Percentiles rank a stretch among this genome's conserved stretches.
Evolutionary conservation across 176 grass and related monocot genomes (phyloP).

Genomic region (Eragrostis nindensis): DNA sequence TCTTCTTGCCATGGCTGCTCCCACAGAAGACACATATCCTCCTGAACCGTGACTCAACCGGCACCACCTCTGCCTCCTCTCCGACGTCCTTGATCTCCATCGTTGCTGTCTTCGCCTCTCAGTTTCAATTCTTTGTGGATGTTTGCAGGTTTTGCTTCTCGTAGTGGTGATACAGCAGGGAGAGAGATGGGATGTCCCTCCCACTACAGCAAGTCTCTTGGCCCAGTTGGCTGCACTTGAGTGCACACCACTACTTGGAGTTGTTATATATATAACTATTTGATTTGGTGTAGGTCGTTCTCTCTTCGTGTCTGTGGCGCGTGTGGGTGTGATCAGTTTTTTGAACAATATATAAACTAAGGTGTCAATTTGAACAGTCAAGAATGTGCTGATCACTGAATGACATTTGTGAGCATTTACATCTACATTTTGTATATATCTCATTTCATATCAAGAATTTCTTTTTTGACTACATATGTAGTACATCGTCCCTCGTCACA

Average conservation of each 20-base stretch:
- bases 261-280: conserved; percentile 30
- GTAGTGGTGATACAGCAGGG: conserved; percentile 30
- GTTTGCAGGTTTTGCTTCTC: neutral
- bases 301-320: neutral
- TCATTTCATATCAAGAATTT: neutral
- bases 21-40: conserved; percentile 59
- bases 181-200: conserved; percentile 17
- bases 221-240: conserved; percentile 26
- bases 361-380: neutral
- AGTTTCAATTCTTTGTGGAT: neutral
- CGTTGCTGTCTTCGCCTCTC: conserved; percentile 19
- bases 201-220: conserved; percentile 30
- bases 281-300: conserved; percentile 14
- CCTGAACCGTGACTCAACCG: conserved; percentile 36
- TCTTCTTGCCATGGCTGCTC: conserved; percentile 61
- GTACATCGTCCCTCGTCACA: no score
- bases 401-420: neutral
- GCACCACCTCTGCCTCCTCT: neutral
- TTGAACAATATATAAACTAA: conserved; percentile 33
- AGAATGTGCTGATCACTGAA: neutral
- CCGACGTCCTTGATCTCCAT: conserved; percentile 44
- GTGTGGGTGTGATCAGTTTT: neutral
- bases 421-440: no score
- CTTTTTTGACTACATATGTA: neutral
- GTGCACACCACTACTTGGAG: conserved; percentile 43